phyloP scores from a whole-genome alignment of 495 filamentous ascomycete genomes.

The Podospora comata region DNA sequence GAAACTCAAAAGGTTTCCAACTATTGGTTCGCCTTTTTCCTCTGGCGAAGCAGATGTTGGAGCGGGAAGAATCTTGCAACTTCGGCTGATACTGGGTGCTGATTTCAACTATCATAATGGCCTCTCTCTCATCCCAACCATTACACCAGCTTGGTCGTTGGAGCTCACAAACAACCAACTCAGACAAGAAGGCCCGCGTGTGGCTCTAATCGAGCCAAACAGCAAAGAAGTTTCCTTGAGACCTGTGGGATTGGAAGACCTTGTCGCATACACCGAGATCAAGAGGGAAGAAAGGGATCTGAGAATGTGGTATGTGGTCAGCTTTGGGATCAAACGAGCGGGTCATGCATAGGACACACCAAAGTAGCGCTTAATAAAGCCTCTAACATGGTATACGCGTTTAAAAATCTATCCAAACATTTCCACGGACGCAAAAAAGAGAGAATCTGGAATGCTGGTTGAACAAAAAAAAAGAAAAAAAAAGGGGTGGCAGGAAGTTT shows the following conservation, averaged over 20 bases:
- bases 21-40: too few species aligned
- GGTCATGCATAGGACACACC: too few species aligned
- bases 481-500: too few species aligned
- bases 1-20: too few species aligned
- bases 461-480: too few species aligned
- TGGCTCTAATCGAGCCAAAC: background rate
- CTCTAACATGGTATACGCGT: too few species aligned
- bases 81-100: background rate
- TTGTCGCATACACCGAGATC: background rate
- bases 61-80: too few species aligned
- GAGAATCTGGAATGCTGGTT: too few species aligned
- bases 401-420: too few species aligned
- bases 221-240: background rate
- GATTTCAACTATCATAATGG: background rate
- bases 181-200: background rate
- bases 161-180: background rate
- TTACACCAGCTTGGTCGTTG: background rate
- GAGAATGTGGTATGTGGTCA: background rate
- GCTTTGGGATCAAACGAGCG: background rate
- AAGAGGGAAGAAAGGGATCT: background rate
- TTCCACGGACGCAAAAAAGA: too few species aligned
- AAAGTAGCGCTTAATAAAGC: too few species aligned
- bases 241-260: background rate
- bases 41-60: too few species aligned
- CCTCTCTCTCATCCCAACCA: background rate